Evolutionary conservation across 208 protist genomes (phyloP), one percentile per base, ranked within the genome.

Genomic region (Leptomonas pyrrhocoris): DNA sequence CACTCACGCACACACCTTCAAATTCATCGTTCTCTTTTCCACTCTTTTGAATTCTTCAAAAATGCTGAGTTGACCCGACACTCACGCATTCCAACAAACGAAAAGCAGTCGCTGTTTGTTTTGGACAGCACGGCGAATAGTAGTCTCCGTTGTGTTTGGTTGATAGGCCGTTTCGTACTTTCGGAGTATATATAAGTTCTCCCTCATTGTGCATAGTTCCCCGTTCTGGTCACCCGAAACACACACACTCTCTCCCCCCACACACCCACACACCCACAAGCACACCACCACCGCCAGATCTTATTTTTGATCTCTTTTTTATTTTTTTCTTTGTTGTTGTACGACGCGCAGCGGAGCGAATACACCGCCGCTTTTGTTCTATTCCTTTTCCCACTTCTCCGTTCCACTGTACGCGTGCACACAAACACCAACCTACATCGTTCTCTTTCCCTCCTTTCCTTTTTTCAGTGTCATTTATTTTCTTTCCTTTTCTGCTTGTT

Each of bases 391-490:
- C 34, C 34, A 3, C 34, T 38, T 38, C 34, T 3, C 9, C 34
- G 3, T 38, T 38, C 9, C 34, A 9, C 9, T 38, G 34, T 38
- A 9, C 34, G 34, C 34, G 34, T 9, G 34, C 34, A 38, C 34
- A 38, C 34, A 38, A 3, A 38, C 34, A 38, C 34, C 3, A 3
- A 38, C 34, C 3, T 9, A 28, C 15, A 61, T 2, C 21, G 30
- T 53, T 73, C n/a, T 9, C 56, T 63, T 56, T 68, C 31, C 30
- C 5, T 68, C 38, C 36, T 58, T 58, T 55, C 18, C 16, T 15
- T 54, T 23, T 50, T 18, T 50, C n/a, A 18, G 7, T 6, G 12
- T n/a, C 12, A 16, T 8, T 21, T 8, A 50, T 8, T 50, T 50
- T n/a, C 45, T 23, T 50, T 50, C n/a, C 45, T 18, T 50, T 50